Conservation (phyloP, 106 monocot genomes). For the Gastrodia elata region DNA sequence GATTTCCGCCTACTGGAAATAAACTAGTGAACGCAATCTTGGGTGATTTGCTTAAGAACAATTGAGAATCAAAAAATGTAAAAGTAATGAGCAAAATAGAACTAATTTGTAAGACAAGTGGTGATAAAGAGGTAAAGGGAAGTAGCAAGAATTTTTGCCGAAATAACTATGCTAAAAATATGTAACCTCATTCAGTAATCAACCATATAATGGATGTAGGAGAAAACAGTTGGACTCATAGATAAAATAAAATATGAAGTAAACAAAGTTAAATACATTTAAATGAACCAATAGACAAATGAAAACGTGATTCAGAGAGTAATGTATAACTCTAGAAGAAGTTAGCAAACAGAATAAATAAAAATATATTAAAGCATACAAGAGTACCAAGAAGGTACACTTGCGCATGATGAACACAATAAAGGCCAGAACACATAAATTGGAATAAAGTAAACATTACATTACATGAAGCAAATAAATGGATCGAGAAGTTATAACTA, state of each 20-base stretch:
- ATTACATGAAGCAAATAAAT: background rate
- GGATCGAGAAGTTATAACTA: background rate
- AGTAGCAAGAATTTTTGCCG: background rate
- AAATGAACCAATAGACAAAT: slow-evolving; percentile 1
- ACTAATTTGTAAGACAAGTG: background rate
- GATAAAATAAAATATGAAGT: no score
- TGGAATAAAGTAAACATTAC: background rate
- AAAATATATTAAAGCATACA: background rate
- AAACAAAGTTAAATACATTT: background rate
- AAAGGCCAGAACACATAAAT: background rate
- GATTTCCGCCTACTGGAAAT: no score
- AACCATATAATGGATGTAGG: background rate
- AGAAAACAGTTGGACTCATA: background rate
- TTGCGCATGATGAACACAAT: background rate
- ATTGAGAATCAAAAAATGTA: no score
- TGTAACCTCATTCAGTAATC: background rate
- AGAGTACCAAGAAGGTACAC: background rate
- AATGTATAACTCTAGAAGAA: background rate
- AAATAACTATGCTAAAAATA: background rate
- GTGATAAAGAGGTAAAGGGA: background rate
- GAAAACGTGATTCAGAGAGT: background rate
- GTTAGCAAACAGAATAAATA: background rate
- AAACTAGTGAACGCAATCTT: no score
- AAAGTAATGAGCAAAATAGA: no score
- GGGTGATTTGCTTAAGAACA: no score